Conservation (phyloP, 805 yeast species). For the Zygosaccharomyces kombuchaensis region DNA sequence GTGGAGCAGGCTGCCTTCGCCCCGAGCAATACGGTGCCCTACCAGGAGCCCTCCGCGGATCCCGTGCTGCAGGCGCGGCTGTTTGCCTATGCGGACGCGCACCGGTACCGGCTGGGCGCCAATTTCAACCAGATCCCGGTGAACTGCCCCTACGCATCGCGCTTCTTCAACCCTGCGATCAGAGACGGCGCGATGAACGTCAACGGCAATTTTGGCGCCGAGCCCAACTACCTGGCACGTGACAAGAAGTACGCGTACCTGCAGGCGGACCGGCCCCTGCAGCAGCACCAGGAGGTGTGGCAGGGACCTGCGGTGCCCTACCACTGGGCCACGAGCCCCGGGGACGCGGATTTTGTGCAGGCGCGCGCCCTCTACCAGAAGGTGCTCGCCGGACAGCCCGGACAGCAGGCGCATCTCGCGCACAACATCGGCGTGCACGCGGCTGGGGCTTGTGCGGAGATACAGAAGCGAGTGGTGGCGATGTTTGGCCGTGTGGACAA, state of each 20-base stretch:
- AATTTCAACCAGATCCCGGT: conserved; percentile 86
- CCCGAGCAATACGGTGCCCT: conserved; percentile 81
- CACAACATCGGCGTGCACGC: conserved; percentile 80
- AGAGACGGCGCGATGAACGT: conserved; percentile 79
- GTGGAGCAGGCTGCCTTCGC: conserved; percentile 83
- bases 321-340: conserved; percentile 70
- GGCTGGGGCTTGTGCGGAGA: conserved; percentile 59
- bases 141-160: conserved; percentile 67
- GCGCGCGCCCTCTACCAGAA: conserved; percentile 68
- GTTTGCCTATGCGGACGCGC: conserved; percentile 81
- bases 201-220: conserved; percentile 67
- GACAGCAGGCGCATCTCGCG: conserved; percentile 79
- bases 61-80: conserved; percentile 80
- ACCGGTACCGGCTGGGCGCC: conserved; percentile 70
- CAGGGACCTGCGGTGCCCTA: conserved; percentile 74
- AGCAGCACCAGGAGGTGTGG: conserved; percentile 76
- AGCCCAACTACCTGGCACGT: conserved; percentile 69
- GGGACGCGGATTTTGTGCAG: conserved; percentile 71
- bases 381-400: conserved; percentile 69
- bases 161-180: conserved; percentile 61
- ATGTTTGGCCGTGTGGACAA: conserved; percentile 71
- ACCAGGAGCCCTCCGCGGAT: conserved; percentile 76
- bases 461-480: conserved; percentile 75
- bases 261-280: conserved; percentile 36
- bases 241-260: conserved; percentile 37